These are phyloP conservation scores for Phylloporus sp. DNA, from an alignment of 768 basidiomycete species.

Conservation along the genomic window DNA sequence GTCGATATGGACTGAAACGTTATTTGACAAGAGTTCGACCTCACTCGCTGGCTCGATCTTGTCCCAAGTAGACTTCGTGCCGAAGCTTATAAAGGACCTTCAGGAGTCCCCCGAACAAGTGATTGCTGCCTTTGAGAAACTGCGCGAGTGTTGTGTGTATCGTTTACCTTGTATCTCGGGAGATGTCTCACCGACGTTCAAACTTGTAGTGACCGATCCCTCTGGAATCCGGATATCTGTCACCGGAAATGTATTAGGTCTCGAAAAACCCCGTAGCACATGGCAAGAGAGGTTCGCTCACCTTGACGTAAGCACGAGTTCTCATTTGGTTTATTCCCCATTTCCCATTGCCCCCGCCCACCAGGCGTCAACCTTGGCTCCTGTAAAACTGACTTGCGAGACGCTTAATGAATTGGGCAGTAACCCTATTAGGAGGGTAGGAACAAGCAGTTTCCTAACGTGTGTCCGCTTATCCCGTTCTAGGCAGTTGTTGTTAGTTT, in stretches of 20 bases:
- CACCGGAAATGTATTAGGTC: constrained; percentile 72
- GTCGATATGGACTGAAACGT: constrained; percentile 60
- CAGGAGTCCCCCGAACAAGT: constrained; percentile 70
- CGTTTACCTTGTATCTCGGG: background rate
- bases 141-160: constrained; percentile 60
- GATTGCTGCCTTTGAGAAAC: constrained; percentile 67
- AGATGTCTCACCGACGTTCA: background rate
- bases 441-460: background rate
- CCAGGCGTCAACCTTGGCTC: constrained; percentile 51
- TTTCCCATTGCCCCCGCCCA: constrained; percentile 1
- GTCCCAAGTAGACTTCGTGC: constrained; percentile 73
- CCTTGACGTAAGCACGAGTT: constrained; percentile 48
- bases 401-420: constrained; percentile 74
- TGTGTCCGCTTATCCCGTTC: constrained; percentile 1
- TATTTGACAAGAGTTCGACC: constrained; percentile 67
- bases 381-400: constrained; percentile 60
- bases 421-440: constrained; percentile 66
- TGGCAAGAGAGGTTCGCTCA: constrained; percentile 69
- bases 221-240: constrained; percentile 84
- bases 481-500: constrained; percentile 84
- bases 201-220: constrained; percentile 67
- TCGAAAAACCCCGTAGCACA: constrained; percentile 65
- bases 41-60: constrained; percentile 64
- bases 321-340: background rate
- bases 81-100: constrained; percentile 63